Base-by-base conservation (phyloP, 371 early-diverging fungal genomes). In the Mortierella sp. region DNA sequence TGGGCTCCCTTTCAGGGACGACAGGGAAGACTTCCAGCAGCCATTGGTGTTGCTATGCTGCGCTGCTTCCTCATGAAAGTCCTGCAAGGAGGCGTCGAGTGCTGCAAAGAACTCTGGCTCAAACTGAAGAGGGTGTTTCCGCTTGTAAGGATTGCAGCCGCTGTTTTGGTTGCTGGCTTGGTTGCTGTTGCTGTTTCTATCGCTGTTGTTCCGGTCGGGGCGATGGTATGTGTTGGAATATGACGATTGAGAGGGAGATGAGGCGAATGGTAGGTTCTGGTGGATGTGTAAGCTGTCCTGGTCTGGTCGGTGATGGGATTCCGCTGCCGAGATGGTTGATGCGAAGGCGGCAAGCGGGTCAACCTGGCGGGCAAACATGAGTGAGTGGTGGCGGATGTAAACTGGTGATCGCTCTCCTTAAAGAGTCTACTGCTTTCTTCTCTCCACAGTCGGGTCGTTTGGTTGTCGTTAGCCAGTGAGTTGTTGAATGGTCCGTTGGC, bases 31-130 rank as follows among this genome's bases (percentile, higher is more conserved):
- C 29, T 34, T 52, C 24, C 55, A 13, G 55, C 34, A 66, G 47
- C 43, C 19, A 39, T 24, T 39, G 37, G 29, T 24, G 45, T 65
- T 41, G 31, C 37, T 55, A 41, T 19, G 48, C 40, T 70, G 43
- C 9, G 19, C 47, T 64, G n/a, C 40, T 16, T 58, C 63, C 7
- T 34, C 53, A 45, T 26, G 48, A 5, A 52, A 5, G 3, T 76
- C 80, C 19, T 41, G 29, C 3, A 77, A 40, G 19, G 82, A 71
- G 14, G 82, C 66, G 31, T 82, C 83, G 3, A 82, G 74, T 2
- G 78, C 78, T 4, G 78, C 83, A 66, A 69, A 53, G 50, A 78
- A 82, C 29, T 82, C 83, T n/a, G 78, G 75, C 34, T 82, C 83
- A 63, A 82, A 82, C 11, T 71, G 75, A 29, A 78, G 55, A 24